phyloP scores from a whole-genome alignment of 2,329 filamentous ascomycete species.

The Pseudogymnoascus sp. region DNA sequence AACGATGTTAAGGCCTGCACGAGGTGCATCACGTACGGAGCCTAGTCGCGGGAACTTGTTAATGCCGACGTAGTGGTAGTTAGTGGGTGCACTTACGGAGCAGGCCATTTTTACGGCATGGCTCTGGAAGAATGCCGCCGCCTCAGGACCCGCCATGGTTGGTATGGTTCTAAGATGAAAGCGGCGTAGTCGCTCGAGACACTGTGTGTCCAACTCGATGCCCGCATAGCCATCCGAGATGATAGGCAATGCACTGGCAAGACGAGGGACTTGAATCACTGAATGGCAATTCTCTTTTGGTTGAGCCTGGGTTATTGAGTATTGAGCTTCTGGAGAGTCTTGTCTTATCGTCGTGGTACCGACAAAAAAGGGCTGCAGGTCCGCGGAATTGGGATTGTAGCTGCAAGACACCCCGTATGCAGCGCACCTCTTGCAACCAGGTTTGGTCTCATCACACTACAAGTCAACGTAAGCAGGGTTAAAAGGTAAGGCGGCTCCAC shows the following conservation, averaged over 20 bases:
- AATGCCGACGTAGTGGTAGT: slow-evolving; percentile 17
- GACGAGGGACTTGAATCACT: background rate
- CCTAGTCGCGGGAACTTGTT: slow-evolving; percentile 8
- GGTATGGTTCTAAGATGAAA: slow-evolving; percentile 37
- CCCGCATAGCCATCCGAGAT: slow-evolving; percentile 6
- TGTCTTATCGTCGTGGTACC: slow-evolving; percentile 17
- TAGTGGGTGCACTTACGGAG: slow-evolving; percentile 28
- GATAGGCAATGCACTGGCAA: background rate
- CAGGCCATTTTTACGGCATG: slow-evolving; percentile 33
- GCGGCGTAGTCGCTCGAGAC: slow-evolving; percentile 31
- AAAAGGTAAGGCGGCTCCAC: slow-evolving; percentile 12
- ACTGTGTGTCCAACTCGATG: slow-evolving; percentile 17
- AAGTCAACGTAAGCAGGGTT: slow-evolving; percentile 6
- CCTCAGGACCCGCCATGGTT: slow-evolving; percentile 31
- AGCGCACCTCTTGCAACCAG: slow-evolving; percentile 40
- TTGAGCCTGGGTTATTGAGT: background rate
- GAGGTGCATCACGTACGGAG: slow-evolving; percentile 44
- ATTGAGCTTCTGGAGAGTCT: background rate
- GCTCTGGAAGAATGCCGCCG: slow-evolving; percentile 29
- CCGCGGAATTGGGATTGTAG: slow-evolving; percentile 31
- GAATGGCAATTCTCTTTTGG: background rate
- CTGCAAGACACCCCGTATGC: slow-evolving; percentile 41
- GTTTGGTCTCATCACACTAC: slow-evolving; percentile 47
- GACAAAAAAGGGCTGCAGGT: slow-evolving; percentile 29
- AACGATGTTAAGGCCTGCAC: slow-evolving; percentile 44